These are phyloP conservation scores for Lentinula sp. DNA, from an alignment of 768 basidiomycete genomes.

Conservation along the genomic window DNA sequence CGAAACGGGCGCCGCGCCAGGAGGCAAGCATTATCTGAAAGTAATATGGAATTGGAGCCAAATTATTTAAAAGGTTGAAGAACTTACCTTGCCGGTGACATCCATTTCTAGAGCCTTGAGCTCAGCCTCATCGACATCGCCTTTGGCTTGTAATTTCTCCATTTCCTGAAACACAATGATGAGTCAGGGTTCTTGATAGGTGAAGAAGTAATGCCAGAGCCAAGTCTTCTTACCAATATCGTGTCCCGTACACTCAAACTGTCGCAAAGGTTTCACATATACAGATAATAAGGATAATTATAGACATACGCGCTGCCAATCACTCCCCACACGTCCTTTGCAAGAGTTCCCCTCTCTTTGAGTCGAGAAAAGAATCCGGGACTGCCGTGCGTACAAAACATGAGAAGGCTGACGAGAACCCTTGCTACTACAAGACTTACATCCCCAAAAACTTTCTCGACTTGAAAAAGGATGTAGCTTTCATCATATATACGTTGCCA, in stretches of 20 bases:
- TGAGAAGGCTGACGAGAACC: neutral
- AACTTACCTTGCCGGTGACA: conserved; percentile 79
- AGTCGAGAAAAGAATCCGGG: conserved; percentile 90
- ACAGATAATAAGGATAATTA: neutral
- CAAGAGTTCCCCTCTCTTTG: conserved; percentile 89
- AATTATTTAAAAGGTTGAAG: neutral
- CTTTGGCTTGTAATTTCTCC: conserved; percentile 83
- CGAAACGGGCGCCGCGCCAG: conserved; percentile 95
- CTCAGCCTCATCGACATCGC: conserved; percentile 84
- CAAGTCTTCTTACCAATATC: conserved; percentile 44
- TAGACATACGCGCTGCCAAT: conserved; percentile 85
- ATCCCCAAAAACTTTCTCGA: conserved; percentile 88
- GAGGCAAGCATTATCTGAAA: conserved; percentile 86
- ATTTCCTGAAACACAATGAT: conserved; percentile 54
- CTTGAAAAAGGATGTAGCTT: conserved; percentile 88
- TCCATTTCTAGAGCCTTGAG: conserved; percentile 85
- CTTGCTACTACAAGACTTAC: conserved; percentile 34
- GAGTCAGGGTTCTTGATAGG: neutral
- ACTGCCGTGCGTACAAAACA: conserved; percentile 23
- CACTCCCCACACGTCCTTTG: conserved; percentile 97
- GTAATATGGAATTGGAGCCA: neutral
- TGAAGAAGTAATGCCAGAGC: neutral
- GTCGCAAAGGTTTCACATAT: neutral
- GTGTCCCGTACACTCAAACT: conserved; percentile 72
- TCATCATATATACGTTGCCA: conserved; percentile 88